Base-by-base conservation (phyloP, 1,284 basidiomycete species). In the Anthracocystis walkeri region DNA sequence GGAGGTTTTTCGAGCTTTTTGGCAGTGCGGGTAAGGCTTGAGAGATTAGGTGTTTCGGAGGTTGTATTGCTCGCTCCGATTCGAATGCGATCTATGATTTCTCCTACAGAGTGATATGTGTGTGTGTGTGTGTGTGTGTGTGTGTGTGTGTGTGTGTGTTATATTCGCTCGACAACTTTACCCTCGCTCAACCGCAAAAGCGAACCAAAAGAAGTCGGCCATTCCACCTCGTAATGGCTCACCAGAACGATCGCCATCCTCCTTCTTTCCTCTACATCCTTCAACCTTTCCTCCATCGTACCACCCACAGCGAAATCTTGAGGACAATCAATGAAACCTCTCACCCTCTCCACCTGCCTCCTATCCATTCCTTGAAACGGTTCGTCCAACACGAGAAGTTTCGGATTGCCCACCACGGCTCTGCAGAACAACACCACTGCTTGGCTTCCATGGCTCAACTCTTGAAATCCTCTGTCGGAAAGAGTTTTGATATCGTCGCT, bases 311-410 rank as follows among this genome's bases (percentile, higher is more conserved):
- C 25, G 20, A 70, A 73, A 4, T 18, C 21, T n/a, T 57, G 40
- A 8, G 61, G 59, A 12, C 40, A 12, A 45, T 85, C 82, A 4
- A 85, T 44, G 27, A 66, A 84, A 1, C 48, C 54, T 4, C 81
- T 66, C 8, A 68, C 65, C 7, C 73, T 59, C 33, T 72, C 63
- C 0, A 78, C 68, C 56, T 84, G 82, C 20, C 49, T 25, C 11
- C 60, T 45, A 48, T 79, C 76, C 83, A 84, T 83, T 7, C 82
- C 82, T 31, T 84, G 83, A 58, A 85, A 85, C 27, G 83, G 81
- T 53, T 85, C 83, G 61, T 85, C 83, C 5, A 85, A 68, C 8
- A 85, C 77, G 8, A 85, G 57, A 7, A 85, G 48, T 11, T 42
- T 16, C 1, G 83, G 83, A 11, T 73, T 58, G 10, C 74, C 74